Evolutionary conservation across 225 moss, liverwort and hornwort genomes (phyloP), one percentile per base, ranked within the genome.

Genomic region (Polytrichum commune): DNA sequence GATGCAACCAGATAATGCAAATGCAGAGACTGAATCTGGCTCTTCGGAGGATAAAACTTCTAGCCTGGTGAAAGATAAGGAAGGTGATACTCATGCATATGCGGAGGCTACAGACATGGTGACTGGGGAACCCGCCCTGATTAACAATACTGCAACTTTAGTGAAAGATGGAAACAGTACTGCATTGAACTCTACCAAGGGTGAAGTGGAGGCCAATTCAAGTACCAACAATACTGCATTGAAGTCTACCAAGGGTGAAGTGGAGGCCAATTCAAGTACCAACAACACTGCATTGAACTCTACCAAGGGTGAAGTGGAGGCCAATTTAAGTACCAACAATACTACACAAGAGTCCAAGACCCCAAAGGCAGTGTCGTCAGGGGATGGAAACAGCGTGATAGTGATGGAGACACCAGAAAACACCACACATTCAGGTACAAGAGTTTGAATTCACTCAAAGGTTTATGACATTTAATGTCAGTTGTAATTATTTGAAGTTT

Each of bases 351-450:
- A 58, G 6, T 58, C 58, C n/a, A 23, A 58, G 6, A 2, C 1
- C 20, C 20, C 22, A 20, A 58, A 58, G 23, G n/a, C 6, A 58
- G 19, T 3, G 18, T 5, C 56, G 20, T 8, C 19, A 56, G 58
- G 23, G 58, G 58, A 38, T 3, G 38, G 3, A 10, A 38, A 38
- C 74, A 63, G 18, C 22, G 54, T 72, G 22, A 54, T 78, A 54
- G 35, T 46, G 18, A 67, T 75, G 67, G 78, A 73, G 63, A 54
- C 25, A 1, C 60, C 57, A 71, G 85, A 26, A 13, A 78, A 68
- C 35, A 73, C 55, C 76, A 46, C 85, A 27, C 64, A 46, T 25
- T 69, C 74, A 20, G 30, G 70, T 70, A 68, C 29, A 20, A 68
- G 66, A 78, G 73, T 78, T 73, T 56, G 54, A 19, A 22, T 54